A percentile compares a stretch with the other conserved stretches of the same genome.
These are phyloP conservation scores for Suaeda aralocaspica DNA, from an alignment of 148 eudicot genomes.

Conservation along the genomic window DNA sequence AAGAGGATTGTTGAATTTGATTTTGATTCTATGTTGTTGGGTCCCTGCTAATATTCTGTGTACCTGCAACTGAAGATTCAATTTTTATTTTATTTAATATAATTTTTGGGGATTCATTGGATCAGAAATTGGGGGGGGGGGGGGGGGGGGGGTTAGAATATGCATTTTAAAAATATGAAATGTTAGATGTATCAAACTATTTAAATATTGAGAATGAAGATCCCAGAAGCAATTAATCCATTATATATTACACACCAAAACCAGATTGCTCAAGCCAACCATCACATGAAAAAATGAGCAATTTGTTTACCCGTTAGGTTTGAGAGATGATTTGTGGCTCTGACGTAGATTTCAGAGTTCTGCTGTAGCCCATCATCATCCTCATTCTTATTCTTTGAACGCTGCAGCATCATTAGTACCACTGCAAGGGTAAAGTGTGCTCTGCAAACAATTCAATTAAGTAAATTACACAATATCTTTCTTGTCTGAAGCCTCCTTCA, in stretches of 20 bases:
- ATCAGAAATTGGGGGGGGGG: background rate
- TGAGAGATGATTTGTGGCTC: slow-evolving; percentile 30
- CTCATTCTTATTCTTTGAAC: slow-evolving; percentile 31
- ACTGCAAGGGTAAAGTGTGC: slow-evolving; percentile 54
- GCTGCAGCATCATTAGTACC: slow-evolving; percentile 40
- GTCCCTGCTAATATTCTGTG: background rate
- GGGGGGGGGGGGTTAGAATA: too few species aligned
- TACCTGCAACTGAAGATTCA: background rate
- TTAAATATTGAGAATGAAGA: background rate
- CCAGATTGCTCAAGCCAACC: slow-evolving; percentile 15
- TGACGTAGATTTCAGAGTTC: slow-evolving; percentile 30
- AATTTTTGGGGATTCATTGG: background rate
- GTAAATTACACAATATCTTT: slow-evolving; percentile 5
- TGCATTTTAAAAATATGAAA: background rate
- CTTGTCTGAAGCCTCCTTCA: too few species aligned
- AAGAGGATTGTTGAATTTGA: background rate
- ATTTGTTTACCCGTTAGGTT: slow-evolving; percentile 34
- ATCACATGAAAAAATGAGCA: slow-evolving; percentile 1
- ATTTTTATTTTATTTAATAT: background rate
- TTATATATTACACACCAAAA: background rate
- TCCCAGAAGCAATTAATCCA: background rate
- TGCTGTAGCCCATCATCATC: slow-evolving; percentile 33
- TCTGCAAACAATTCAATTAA: slow-evolving; percentile 26
- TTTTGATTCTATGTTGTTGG: background rate
- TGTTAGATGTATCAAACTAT: too few species aligned